Evolutionary conservation across 2,329 filamentous ascomycete species (phyloP), one percentile per base, ranked within the genome.

Genomic region (Penicillium janthinellum): DNA sequence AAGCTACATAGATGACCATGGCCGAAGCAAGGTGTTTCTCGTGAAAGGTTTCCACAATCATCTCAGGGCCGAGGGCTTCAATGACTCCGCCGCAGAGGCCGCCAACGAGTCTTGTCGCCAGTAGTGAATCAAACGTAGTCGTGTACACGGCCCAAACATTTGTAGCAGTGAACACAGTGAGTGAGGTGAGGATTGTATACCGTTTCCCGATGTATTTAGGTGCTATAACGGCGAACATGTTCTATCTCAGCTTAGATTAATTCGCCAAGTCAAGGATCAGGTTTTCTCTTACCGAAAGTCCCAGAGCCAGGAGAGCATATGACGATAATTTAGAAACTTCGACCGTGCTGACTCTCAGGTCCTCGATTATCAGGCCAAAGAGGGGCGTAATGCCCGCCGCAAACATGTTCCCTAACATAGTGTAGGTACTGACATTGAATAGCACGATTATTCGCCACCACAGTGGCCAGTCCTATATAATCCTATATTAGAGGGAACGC

Each of bases 401-500:
- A 39, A 39, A 39, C 38, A 39, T 39, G 38, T 39, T 39, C 15
- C 38, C 38, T 39, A 39, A 39, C 38, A 39, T 39, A 14, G 38
- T 39, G 38, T 39, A 39, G 12, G 38, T 12, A 15, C 38, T 39
- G 38, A 39, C 15, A 39, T 39, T 39, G 38, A 39, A 39, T 15
- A 39, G 38, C 38, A 39, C 38, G 38, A n/a, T 39, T 39, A 39
- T n/a, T 15, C 38, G 38, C 38, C 38, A 39, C 38, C 38, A 39
- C 38, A 39, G 38, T 39, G 38, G 38, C 38, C 38, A 39, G 15
- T 17, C 38, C 38, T 39, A 39, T n/a, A 15, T 15, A 17, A 15
- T 90, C 55, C 80, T 39, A 15, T n/a, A 15, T 39, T 17, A 39
- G 14, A 39, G 15, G 15, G 14, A 39, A 39, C 14, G 38, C 38